Conservation (phyloP, 805 yeast species). For the Saccharomycodes ludwigii region DNA sequence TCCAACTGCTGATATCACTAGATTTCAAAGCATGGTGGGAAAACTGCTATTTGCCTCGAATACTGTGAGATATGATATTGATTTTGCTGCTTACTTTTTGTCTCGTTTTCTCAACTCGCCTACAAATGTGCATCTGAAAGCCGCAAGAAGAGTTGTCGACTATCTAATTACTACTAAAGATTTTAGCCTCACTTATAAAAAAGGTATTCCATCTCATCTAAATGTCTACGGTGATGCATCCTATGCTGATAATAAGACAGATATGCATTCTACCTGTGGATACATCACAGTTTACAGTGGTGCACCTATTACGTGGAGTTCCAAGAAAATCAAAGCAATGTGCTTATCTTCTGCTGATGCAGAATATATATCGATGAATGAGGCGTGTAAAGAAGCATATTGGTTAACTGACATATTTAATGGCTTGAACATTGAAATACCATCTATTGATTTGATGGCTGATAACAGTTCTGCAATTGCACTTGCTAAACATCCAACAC, state of each 20-base stretch:
- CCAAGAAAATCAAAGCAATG: conserved; percentile 9
- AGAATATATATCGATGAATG: too few relatives aligned
- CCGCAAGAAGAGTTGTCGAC: too few relatives aligned
- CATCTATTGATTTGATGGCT: not conserved
- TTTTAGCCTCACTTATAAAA: too few relatives aligned
- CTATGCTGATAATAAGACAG: conserved; percentile 3
- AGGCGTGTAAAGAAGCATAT: too few relatives aligned
- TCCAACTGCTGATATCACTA: not conserved
- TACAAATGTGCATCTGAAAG: too few relatives aligned
- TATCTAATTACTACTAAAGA: too few relatives aligned
- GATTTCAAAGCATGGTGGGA: too few relatives aligned
- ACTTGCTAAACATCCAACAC: conserved; percentile 4
- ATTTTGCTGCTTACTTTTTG: too few relatives aligned
- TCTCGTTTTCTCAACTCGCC: too few relatives aligned
- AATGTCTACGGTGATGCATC: conserved; percentile 7
- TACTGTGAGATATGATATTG: too few relatives aligned
- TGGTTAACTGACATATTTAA: conserved; percentile 3
- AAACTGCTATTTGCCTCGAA: too few relatives aligned
- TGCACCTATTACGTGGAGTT: conserved; percentile 9
- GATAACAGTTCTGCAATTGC: conserved; percentile 7
- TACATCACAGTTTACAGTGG: conserved; percentile 6
- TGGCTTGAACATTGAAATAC: not conserved
- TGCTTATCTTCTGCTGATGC: too few relatives aligned
- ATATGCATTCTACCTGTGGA: conserved; percentile 9
- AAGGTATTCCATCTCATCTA: not conserved